Conservation (phyloP, 306 rosid genomes). For the Rosa rugosa region DNA sequence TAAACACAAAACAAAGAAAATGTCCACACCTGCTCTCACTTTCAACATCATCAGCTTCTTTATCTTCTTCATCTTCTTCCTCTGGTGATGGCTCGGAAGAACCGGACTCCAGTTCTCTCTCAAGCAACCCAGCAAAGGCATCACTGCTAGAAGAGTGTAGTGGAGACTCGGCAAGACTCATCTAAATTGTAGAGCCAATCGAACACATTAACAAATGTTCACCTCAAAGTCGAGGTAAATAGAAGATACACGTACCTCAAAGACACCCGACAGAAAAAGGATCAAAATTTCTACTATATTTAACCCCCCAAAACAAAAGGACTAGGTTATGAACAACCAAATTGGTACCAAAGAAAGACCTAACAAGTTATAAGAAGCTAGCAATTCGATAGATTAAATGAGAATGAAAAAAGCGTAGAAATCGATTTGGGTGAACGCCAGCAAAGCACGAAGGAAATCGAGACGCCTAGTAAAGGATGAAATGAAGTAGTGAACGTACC, state of each 20-base stretch:
- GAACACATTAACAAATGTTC: neutral
- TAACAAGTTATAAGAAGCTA: neutral
- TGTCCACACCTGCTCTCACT: neutral
- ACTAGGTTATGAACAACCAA: too few relatives aligned
- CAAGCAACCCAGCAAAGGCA: conserved; percentile 15
- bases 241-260: neutral
- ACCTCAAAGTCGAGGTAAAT: neutral
- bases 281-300: neutral
- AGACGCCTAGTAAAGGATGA: too few relatives aligned
- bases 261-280: neutral
- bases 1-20: neutral
- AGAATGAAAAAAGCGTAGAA: neutral
- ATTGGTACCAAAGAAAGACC: too few relatives aligned
- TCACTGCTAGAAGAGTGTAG: conserved; percentile 10
- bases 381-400: neutral
- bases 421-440: neutral
- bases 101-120: neutral
- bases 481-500: too few relatives aligned
- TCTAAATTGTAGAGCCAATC: neutral
- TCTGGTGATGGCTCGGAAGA: conserved; percentile 3
- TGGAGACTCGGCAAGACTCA: conserved; percentile 21
- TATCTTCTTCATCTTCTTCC: neutral
- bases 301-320: too few relatives aligned
- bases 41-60: conserved; percentile 11
- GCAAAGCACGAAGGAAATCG: neutral